These are phyloP conservation scores for Candida ulmi DNA, from an alignment of 805 yeast genomes.

Conservation along the genomic window DNA sequence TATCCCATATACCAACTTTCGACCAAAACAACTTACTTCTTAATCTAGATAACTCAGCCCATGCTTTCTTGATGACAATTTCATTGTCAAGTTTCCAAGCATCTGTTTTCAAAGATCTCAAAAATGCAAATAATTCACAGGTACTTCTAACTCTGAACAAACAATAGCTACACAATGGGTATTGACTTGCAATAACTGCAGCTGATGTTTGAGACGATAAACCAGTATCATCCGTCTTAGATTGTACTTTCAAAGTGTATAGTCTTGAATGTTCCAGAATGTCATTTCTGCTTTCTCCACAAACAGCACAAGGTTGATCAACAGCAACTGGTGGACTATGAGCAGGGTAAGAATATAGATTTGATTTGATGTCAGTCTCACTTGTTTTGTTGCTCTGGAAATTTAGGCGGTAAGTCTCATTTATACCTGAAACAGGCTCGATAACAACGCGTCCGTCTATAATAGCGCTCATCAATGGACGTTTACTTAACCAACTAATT, in stretches of 20 bases:
- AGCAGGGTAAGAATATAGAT: conserved; percentile 37
- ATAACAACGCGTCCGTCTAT: conserved; percentile 77
- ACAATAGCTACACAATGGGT: conserved; percentile 80
- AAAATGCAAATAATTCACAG: conserved; percentile 76
- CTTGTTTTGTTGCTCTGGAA: conserved; percentile 17
- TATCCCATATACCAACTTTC: conserved; percentile 74
- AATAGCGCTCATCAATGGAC: conserved; percentile 58
- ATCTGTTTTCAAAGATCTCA: conserved; percentile 53
- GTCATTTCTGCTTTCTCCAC: conserved; percentile 74
- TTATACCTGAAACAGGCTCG: conserved; percentile 82
- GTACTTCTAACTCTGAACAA: conserved; percentile 71
- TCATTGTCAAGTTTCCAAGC: conserved; percentile 54
- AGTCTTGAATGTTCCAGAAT: conserved; percentile 72
- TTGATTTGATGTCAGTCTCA: conserved; percentile 24
- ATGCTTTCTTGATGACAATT: conserved; percentile 41
- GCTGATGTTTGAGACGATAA: conserved; percentile 10
- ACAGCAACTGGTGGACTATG: conserved; percentile 69
- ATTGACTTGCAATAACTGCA: conserved; percentile 33
- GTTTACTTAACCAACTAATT: conserved; percentile 54
- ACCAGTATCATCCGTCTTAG: conserved; percentile 11
- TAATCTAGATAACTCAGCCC: conserved; percentile 59
- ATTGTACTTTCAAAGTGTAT: conserved; percentile 54
- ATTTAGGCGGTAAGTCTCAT: conserved; percentile 57
- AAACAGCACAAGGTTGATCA: conserved; percentile 69
- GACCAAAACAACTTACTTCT: conserved; percentile 80